phyloP scores from a whole-genome alignment of 257 asterid genomes.

The Coffea eugenioides region DNA sequence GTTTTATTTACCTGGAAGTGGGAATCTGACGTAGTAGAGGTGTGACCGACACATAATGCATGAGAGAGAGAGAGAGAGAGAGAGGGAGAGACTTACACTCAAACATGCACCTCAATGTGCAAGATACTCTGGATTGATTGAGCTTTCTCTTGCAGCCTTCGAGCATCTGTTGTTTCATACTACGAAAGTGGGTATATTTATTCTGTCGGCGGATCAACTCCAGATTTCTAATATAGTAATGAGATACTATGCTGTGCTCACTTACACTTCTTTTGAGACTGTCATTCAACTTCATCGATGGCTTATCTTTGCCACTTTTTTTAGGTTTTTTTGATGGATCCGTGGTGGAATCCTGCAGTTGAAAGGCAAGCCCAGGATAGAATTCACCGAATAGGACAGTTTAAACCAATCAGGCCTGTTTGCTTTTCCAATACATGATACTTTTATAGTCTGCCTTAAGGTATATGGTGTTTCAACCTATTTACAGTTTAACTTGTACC shows the following conservation, averaged over 20 bases:
- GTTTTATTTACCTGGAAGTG: background rate
- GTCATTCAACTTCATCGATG: slow-evolving; percentile 5
- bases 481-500: background rate
- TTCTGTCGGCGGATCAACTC: background rate
- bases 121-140: background rate
- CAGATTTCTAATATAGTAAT: background rate
- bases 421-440: slow-evolving; percentile 2
- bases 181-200: background rate
- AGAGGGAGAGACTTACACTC: background rate
- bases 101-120: background rate
- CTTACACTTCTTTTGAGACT: background rate
- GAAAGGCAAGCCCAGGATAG: slow-evolving; percentile 98
- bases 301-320: slow-evolving; percentile 16
- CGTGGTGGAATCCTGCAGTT: slow-evolving; percentile 99
- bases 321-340: slow-evolving; percentile 97
- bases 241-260: too few species aligned
- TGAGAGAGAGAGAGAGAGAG: background rate
- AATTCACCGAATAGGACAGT: slow-evolving; percentile 92
- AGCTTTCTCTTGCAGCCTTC: background rate
- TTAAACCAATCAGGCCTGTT: slow-evolving; percentile 74
- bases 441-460: background rate
- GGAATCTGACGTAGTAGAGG: background rate
- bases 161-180: background rate
- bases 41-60: background rate
- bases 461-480: background rate